phyloP scores from a whole-genome alignment of 345 rosid species.

The Chamaenerion angustifolium region DNA sequence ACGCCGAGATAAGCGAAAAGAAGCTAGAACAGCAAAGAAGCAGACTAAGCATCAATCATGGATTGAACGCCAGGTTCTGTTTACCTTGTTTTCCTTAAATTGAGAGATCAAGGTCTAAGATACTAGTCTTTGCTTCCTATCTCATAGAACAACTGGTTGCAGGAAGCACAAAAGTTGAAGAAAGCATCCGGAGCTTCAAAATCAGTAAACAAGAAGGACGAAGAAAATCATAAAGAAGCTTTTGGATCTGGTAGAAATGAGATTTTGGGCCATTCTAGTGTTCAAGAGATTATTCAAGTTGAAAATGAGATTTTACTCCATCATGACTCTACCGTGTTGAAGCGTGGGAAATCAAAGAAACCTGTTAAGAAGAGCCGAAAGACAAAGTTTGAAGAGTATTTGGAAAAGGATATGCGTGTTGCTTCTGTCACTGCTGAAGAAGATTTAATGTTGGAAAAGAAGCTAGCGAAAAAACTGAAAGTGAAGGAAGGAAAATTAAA shows the following conservation, averaged over 20 bases:
- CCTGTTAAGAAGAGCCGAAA: slow-evolving; percentile 21
- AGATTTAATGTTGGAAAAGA: slow-evolving; percentile 62
- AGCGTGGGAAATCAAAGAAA: slow-evolving; percentile 21
- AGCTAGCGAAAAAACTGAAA: slow-evolving; percentile 78
- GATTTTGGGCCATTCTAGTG: slow-evolving; percentile 8
- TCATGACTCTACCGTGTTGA: slow-evolving; percentile 10
- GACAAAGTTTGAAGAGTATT: slow-evolving; percentile 64
- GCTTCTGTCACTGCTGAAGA: slow-evolving; percentile 18
- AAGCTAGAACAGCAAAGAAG: slow-evolving; percentile 35
- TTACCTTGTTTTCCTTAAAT: background rate
- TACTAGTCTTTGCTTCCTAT: background rate
- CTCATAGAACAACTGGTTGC: slow-evolving; percentile 6
- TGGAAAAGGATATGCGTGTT: slow-evolving; percentile 37
- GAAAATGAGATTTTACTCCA: slow-evolving; percentile 1
- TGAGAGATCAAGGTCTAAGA: background rate
- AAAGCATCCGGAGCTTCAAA: slow-evolving; percentile 7
- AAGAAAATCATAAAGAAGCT: slow-evolving; percentile 1
- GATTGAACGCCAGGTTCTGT: slow-evolving; percentile 45
- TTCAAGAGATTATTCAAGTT: background rate
- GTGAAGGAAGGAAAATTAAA: slow-evolving; percentile 54
- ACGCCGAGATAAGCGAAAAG: slow-evolving; percentile 53
- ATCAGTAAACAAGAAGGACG: slow-evolving; percentile 9
- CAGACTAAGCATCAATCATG: slow-evolving; percentile 40
- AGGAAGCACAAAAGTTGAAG: slow-evolving; percentile 32
- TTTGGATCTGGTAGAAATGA: slow-evolving; percentile 7